phyloP scores from a whole-genome alignment of 1,284 basidiomycete genomes.

The Leccinum ponderosum region DNA sequence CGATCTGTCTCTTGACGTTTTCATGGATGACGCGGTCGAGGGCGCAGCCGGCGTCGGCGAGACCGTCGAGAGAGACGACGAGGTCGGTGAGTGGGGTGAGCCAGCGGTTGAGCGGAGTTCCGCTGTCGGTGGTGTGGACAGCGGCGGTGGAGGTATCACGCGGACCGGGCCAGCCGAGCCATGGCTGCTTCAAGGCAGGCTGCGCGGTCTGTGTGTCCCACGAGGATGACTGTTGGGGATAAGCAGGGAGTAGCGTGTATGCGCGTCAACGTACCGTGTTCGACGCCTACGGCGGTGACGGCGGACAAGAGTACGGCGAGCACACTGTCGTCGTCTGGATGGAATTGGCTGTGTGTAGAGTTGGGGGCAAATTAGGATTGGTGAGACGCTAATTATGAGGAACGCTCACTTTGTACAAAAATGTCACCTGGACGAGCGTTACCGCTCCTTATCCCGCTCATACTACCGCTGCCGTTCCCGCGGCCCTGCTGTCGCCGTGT shows the following conservation, averaged over 20 bases:
- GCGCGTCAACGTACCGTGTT: slow-evolving; percentile 64
- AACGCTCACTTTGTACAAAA: slow-evolving; percentile 60
- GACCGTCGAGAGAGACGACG: slow-evolving; percentile 45
- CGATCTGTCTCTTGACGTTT: slow-evolving; percentile 79
- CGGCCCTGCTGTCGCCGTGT: no score
- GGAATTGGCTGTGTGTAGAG: slow-evolving; percentile 65
- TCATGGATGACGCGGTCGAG: slow-evolving; percentile 66
- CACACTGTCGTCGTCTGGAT: slow-evolving; percentile 75
- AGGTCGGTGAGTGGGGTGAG: slow-evolving; percentile 68
- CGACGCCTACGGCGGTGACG: slow-evolving; percentile 74
- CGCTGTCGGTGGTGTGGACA: neutral
- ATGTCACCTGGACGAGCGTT: slow-evolving; percentile 61
- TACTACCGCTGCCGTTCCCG: no score
- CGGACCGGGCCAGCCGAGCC: slow-evolving; percentile 6
- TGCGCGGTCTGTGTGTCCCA: slow-evolving; percentile 82
- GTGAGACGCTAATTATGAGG: no score
- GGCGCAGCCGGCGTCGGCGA: slow-evolving; percentile 39
- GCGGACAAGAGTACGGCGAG: slow-evolving; percentile 83
- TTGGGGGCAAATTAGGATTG: neutral
- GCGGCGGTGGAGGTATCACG: neutral
- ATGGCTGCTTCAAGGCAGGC: slow-evolving; percentile 55
- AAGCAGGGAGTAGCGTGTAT: neutral
- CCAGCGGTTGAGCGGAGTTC: slow-evolving; percentile 55
- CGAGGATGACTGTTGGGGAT: slow-evolving; percentile 61
- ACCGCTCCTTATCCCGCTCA: neutral